Evolutionary conservation across 2,329 filamentous ascomycete genomes (phyloP), one percentile per base, ranked within the genome.

Genomic region (Cadophora malorum): DNA sequence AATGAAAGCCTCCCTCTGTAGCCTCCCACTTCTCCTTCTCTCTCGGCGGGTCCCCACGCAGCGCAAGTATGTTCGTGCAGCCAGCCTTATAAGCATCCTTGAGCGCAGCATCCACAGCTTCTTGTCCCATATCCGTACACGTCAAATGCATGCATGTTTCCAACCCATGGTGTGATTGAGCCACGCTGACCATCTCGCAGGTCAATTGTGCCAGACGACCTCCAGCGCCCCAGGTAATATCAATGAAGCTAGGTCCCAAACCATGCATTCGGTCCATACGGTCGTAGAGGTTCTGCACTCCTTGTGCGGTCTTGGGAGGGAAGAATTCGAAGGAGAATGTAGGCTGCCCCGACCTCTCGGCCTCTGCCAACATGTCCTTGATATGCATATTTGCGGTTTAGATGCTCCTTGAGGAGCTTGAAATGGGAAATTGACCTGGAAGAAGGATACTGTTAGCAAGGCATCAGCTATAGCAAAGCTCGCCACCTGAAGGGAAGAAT

Each of bases 301-400:
- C 96, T 82, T 96, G 93, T 12, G 93, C 91, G 8, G 96, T 99
- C 84, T 99, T 99, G 49, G 96, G 96, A 63, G 96, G 96, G 82
- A 99, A 99, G 85, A 97, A 99, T 81, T 99, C 96, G 84, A 99
- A 99, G 69, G 96, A 99, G 85, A 97, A 97, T 78, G 94, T 96
- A 67, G 94, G 91, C 76, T 91, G 88, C 79, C 90, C 89, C 77
- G 90, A 88, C 82, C 87, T 86, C 81, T 94, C 89, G 80, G 94
- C 90, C 75, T 95, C 91, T 74, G 88, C 85, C 76, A 99, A 86
- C 85, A 97, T 97, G 76, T 96, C 89, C 74, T 91, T 92, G 85
- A 99, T 95, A 83, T 98, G 96, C 95, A 99, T 98, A 72, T 79
- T 90, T 86, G 69, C 55, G 65, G 62, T 62, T 67, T 66, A 58